A percentile compares a stretch with the other conserved stretches of the same genome.
These are phyloP conservation scores for Malbranchea cinnamomea DNA, from an alignment of 2,329 filamentous ascomycete species.

Conservation along the genomic window DNA sequence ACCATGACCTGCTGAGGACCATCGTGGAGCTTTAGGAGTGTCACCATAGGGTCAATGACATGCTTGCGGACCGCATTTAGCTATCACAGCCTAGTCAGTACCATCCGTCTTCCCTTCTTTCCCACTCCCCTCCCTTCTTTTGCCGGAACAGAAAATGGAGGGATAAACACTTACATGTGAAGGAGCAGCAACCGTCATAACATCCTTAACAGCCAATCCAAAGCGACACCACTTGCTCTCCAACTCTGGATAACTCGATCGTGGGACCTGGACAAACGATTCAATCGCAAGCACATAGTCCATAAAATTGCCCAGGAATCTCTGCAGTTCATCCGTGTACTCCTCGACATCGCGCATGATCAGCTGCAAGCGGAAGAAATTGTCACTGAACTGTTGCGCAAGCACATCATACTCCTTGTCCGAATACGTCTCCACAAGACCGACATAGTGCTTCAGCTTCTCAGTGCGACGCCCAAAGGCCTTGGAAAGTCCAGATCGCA, in stretches of 20 bases:
- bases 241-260: conserved; percentile 63
- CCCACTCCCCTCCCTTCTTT: not conserved
- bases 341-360: conserved; percentile 88
- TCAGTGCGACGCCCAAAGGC: conserved; percentile 81
- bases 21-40: conserved; percentile 63
- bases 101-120: conserved; percentile 3
- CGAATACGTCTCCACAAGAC: conserved; percentile 51
- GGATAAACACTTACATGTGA: conserved; percentile 50
- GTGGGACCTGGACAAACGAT: conserved; percentile 54
- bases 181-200: conserved; percentile 67
- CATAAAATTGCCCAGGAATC: conserved; percentile 68
- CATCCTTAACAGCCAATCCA: conserved; percentile 71
- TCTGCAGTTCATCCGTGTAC: conserved; percentile 67
- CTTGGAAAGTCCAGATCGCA: conserved; percentile 69
- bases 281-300: conserved; percentile 72
- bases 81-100: conserved; percentile 22
- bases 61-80: conserved; percentile 56
- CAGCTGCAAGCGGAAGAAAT: conserved; percentile 83
- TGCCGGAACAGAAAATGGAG: not conserved
- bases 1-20: conserved; percentile 81
- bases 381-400: conserved; percentile 77
- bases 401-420: conserved; percentile 69
- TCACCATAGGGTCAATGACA: conserved; percentile 72
- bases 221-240: conserved; percentile 93
- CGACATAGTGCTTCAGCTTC: conserved; percentile 61